Conservation (phyloP, 768 basidiomycete genomes). For the Suillus decipiens region DNA sequence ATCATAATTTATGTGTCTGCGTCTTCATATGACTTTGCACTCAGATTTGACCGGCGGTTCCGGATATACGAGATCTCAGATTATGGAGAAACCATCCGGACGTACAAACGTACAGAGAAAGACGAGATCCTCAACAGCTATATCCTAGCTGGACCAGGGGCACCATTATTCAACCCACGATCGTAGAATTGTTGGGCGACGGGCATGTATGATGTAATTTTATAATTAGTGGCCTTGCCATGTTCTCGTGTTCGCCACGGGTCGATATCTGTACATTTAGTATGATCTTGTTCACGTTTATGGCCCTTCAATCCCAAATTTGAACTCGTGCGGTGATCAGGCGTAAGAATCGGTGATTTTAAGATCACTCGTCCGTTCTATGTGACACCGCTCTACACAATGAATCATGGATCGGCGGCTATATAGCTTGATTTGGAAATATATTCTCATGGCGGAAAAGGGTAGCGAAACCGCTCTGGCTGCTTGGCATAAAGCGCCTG, state of each 20-base stretch:
- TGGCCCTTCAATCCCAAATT: not conserved
- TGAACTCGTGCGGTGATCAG: not conserved
- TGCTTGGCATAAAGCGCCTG: slow-evolving; percentile 1
- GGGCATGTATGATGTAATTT: not conserved
- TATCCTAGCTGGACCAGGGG: slow-evolving; percentile 54
- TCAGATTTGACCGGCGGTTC: slow-evolving; percentile 88
- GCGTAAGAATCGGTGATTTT: not conserved
- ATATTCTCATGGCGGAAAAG: slow-evolving; percentile 5
- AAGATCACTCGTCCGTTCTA: no score
- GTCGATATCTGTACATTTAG: not conserved
- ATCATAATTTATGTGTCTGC: not conserved
- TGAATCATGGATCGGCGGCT: not conserved
- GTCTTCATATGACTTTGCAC: slow-evolving; percentile 11
- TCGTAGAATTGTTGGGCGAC: slow-evolving; percentile 3
- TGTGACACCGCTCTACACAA: not conserved
- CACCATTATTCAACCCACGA: slow-evolving; percentile 35
- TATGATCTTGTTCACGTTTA: not conserved
- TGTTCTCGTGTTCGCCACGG: slow-evolving; percentile 1
- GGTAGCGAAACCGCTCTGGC: not conserved
- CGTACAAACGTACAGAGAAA: slow-evolving; percentile 80
- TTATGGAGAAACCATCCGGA: slow-evolving; percentile 89
- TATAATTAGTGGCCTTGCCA: slow-evolving; percentile 5
- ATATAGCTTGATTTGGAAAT: slow-evolving; percentile 2
- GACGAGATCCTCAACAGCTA: slow-evolving; percentile 67
- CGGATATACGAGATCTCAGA: slow-evolving; percentile 85